Evolutionary conservation across 1,284 basidiomycete species (phyloP), one percentile per base, ranked within the genome.

Genomic region (Pseudozyma hubeiensis): DNA sequence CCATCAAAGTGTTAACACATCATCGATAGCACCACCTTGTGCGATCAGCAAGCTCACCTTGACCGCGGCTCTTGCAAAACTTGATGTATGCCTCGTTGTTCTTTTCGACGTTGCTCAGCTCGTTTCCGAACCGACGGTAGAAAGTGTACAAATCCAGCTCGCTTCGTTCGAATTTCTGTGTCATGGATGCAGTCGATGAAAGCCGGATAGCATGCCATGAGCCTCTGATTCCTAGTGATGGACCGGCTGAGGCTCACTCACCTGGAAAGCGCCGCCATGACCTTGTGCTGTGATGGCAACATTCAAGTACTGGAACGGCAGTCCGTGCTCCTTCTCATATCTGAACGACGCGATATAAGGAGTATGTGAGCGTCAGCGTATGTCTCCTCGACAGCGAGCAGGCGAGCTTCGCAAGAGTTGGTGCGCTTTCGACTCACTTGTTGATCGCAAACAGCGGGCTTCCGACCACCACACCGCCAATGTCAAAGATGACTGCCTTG

Each of bases 261-360:
- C 76, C 64, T 85, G 85, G 52, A 85, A 85, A 1, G 84, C 83
- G 2, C 85, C 84, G 3, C 65, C 40, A 5, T 77, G 56, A 5
- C 84, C 84, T 31, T 74, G 62, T 0, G 78, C 78, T 0, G 84
- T 84, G 69, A 85, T 85, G 16, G 77, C 74, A 4, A 82, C 79
- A 62, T 85, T 85, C 54, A 85, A 60, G 58, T 84, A 85, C 61
- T 85, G 74, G 17, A 60, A 66, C 0, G 85, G 85, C 9, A 85
- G 76, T 8, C 67, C 62, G 24, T 68, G 74, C 16, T 63, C 56
- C 31, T 66, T 50, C 60, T 85, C 84, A 45, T 79, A 81, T 4
- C 68, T 65, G 55, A 7, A 19, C 17, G 9, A 3, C 10, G 13
- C 3, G 24, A 5, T 39, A 4, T 31, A 34, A 35, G 17, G 34